Percentiles rank a stretch among this genome's conserved stretches.
These are phyloP conservation scores for Hylodesmum podocarpum DNA, from an alignment of 306 rosid species.

Conservation along the genomic window DNA sequence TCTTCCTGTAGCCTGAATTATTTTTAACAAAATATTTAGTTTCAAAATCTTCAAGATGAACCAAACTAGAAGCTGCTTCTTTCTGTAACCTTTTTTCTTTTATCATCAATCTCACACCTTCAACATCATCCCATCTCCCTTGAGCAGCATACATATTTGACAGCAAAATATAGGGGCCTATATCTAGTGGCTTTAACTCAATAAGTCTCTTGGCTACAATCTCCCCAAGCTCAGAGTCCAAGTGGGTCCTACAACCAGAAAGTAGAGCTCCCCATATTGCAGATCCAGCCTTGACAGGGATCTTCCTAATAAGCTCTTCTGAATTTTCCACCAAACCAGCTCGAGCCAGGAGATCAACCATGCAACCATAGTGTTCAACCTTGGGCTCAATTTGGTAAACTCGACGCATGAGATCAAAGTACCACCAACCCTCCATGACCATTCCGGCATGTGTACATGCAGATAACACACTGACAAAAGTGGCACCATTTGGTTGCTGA, in stretches of 20 bases:
- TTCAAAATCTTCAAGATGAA: constrained; percentile 48
- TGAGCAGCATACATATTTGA: constrained; percentile 61
- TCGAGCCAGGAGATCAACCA: constrained; percentile 72
- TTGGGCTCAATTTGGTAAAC: constrained; percentile 69
- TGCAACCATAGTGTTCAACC: constrained; percentile 72
- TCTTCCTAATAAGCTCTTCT: constrained; percentile 48
- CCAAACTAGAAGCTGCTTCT: constrained; percentile 47
- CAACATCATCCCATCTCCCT: constrained; percentile 73
- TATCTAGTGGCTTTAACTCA: constrained; percentile 60
- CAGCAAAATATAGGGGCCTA: constrained; percentile 58
- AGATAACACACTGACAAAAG: constrained; percentile 59
- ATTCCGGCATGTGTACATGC: constrained; percentile 62
- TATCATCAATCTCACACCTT: constrained; percentile 56
- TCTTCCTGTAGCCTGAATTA: constrained; percentile 41
- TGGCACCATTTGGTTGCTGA: constrained; percentile 52
- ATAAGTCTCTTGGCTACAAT: constrained; percentile 60
- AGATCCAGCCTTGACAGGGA: constrained; percentile 54
- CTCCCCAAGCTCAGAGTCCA: constrained; percentile 53
- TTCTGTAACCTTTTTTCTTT: constrained; percentile 54
- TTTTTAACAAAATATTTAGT: constrained; percentile 29
- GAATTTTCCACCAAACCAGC: constrained; percentile 59
- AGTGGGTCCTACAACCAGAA: constrained; percentile 61
- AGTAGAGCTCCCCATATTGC: constrained; percentile 73
- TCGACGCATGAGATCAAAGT: constrained; percentile 53
- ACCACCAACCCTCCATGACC: constrained; percentile 81